Evolutionary conservation across 176 grass and related monocot species (phyloP).

Genomic region (Rhynchospora breviuscula): DNA sequence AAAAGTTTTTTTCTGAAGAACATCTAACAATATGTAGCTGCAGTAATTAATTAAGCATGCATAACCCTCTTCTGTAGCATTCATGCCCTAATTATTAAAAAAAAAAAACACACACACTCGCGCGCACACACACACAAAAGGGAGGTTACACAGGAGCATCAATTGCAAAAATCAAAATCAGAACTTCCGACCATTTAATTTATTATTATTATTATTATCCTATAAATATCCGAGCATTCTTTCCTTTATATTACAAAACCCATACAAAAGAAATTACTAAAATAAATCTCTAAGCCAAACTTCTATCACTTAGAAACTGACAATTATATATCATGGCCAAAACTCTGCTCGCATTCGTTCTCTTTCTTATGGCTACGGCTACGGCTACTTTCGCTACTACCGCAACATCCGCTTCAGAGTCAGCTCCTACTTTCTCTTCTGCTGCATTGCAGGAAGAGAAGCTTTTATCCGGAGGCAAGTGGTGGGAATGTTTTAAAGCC

Average conservation of each 20-base stretch:
- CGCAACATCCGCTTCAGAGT: background rate
- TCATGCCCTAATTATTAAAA: background rate
- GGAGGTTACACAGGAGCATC: background rate
- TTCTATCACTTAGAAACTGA: background rate
- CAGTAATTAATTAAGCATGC: background rate
- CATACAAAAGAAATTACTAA: background rate
- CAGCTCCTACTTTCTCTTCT: background rate
- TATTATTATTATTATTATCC: background rate
- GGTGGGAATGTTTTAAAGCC: background rate
- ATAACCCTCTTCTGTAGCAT: background rate
- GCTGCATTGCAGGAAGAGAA: background rate
- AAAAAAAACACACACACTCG: too few species aligned
- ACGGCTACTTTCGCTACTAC: background rate
- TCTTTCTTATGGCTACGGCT: background rate
- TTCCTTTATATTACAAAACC: background rate
- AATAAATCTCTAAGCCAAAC: background rate
- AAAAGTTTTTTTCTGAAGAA: background rate
- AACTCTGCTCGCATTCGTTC: background rate
- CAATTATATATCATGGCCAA: background rate
- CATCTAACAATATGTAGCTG: background rate
- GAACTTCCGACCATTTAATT: background rate
- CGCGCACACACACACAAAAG: background rate
- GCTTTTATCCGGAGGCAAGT: background rate
- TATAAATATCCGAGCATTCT: background rate
- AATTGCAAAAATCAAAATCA: background rate